phyloP scores from a whole-genome alignment of 164 flowering plant species.

The Hamamelis virginiana region DNA sequence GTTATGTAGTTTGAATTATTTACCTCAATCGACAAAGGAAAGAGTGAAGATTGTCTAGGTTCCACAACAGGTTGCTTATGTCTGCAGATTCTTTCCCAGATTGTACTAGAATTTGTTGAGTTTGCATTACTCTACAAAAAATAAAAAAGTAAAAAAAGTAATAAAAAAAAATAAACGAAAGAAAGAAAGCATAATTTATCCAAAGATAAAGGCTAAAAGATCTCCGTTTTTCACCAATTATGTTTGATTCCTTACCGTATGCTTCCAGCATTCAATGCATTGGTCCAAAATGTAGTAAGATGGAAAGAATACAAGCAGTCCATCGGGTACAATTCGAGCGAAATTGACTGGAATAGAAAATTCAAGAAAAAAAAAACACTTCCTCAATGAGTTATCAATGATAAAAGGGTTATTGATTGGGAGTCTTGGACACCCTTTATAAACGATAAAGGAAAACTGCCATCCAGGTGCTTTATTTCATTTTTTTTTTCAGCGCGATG shows the following conservation, averaged over 20 bases:
- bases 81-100: slow-evolving; percentile 96
- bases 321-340: slow-evolving; percentile 97
- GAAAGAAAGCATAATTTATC: background rate
- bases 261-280: slow-evolving; percentile 85
- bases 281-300: slow-evolving; percentile 86
- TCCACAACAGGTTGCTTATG: slow-evolving; percentile 92
- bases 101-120: slow-evolving; percentile 49
- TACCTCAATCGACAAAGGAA: slow-evolving; percentile 73
- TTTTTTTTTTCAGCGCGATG: too few species aligned
- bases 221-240: background rate
- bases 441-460: too few species aligned
- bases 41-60: slow-evolving; percentile 85
- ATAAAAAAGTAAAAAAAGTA: background rate
- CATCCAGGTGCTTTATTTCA: too few species aligned
- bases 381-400: slow-evolving; percentile 1
- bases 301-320: slow-evolving; percentile 93
- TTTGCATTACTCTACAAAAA: slow-evolving; percentile 44
- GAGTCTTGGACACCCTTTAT: too few species aligned
- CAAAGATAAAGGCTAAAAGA: slow-evolving; percentile 1
- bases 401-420: too few species aligned
- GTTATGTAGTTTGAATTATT: background rate
- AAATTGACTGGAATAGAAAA: slow-evolving; percentile 67
- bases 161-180: background rate
- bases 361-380: slow-evolving; percentile 12
- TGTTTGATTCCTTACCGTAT: slow-evolving; percentile 42